A percentile compares a stretch with the other conserved stretches of the same genome.
Conservation (phyloP, 2,329 filamentous ascomycete species). For the Nannizzia gypsea region DNA sequence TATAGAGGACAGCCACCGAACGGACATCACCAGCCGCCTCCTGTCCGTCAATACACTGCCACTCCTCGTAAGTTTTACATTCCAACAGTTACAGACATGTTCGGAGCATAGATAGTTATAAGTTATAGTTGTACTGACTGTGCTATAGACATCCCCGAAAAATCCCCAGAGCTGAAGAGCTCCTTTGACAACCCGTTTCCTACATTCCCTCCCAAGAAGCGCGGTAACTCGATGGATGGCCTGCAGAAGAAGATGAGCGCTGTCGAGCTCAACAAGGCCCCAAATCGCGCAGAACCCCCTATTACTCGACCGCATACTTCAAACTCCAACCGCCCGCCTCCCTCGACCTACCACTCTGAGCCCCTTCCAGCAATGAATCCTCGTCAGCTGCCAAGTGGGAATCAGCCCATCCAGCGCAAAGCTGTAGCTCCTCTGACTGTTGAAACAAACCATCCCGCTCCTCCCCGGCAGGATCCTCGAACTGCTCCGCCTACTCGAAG, state of each 20-base stretch:
- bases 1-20: constrained; percentile 19
- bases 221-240: constrained; percentile 25
- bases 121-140: not conserved
- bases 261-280: constrained; percentile 24
- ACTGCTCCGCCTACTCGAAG: constrained; percentile 20
- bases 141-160: no score
- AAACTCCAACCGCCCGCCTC: constrained; percentile 25
- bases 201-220: constrained; percentile 25
- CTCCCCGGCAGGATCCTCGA: constrained; percentile 15
- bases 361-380: constrained; percentile 6
- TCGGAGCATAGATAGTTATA: no score
- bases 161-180: constrained; percentile 9
- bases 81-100: no score
- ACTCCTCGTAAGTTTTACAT: no score
- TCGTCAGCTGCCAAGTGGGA: not conserved
- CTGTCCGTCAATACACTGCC: constrained; percentile 22
- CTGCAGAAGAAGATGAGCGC: constrained; percentile 31
- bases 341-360: constrained; percentile 17
- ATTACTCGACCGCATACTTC: constrained; percentile 30
- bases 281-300: constrained; percentile 18
- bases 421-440: not conserved
- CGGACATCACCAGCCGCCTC: constrained; percentile 17
- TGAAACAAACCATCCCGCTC: constrained; percentile 3
- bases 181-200: constrained; percentile 42
- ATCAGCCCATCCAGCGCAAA: not conserved